These are phyloP conservation scores for Orbilia blumenaviensis DNA, from an alignment of 2,329 filamentous ascomycete genomes.

Conservation along the genomic window DNA sequence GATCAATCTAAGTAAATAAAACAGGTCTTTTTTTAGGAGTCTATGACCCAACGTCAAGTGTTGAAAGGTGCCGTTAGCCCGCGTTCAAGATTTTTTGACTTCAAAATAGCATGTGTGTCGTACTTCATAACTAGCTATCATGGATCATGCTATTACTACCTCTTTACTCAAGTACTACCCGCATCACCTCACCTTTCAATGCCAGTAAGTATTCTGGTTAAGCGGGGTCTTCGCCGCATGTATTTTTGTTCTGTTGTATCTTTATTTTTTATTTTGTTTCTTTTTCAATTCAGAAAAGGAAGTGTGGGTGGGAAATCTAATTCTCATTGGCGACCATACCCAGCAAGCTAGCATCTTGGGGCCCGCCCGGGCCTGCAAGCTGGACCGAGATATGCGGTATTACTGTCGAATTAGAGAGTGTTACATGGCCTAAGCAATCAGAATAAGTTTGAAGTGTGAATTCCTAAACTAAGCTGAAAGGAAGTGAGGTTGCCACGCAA, in stretches of 20 bases:
- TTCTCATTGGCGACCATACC: slow-evolving; percentile 4
- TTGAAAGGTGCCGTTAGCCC: neutral
- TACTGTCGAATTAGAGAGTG: slow-evolving; percentile 13
- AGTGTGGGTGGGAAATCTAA: slow-evolving; percentile 7
- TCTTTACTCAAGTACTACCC: too few species aligned
- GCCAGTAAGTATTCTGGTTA: too few species aligned
- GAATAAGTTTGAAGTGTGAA: neutral
- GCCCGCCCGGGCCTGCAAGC: neutral
- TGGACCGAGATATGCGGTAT: slow-evolving; percentile 1
- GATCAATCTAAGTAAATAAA: too few species aligned
- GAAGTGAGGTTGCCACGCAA: slow-evolving; percentile 12
- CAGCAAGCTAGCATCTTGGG: neutral
- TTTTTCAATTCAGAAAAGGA: neutral
- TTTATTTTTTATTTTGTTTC: neutral
- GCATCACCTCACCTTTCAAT: too few species aligned
- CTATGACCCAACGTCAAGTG: neutral
- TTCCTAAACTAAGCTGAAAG: neutral
- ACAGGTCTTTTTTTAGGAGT: neutral
- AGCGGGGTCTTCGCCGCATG: too few species aligned
- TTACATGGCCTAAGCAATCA: neutral
- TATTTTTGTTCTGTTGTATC: too few species aligned
- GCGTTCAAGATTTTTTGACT: neutral
- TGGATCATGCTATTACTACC: too few species aligned
- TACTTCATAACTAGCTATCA: too few species aligned
- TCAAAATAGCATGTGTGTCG: neutral